A percentile compares a stretch with the other conserved stretches of the same genome.
Evolutionary conservation across 2,329 filamentous ascomycete genomes (phyloP).

Genomic region (Pestalotiopsis sp.): DNA sequence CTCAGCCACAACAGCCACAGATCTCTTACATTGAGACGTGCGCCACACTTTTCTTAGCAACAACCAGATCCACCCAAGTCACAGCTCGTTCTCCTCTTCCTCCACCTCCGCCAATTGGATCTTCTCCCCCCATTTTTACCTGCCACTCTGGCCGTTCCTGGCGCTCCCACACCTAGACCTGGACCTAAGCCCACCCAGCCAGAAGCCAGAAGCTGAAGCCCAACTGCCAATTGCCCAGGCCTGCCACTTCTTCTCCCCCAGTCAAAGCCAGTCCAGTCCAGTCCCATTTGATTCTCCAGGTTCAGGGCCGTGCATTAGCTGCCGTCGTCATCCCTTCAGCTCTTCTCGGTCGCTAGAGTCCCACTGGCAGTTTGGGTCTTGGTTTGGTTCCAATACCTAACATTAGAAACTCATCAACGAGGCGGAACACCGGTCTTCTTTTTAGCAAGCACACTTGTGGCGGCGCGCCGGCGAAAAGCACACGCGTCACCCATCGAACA

Average conservation of each 20-base stretch:
- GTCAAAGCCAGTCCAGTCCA: not conserved
- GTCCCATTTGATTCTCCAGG: not conserved
- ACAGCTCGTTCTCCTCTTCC: not conserved
- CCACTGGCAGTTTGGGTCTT: not conserved
- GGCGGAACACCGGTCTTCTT: not conserved
- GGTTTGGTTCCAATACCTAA: not conserved
- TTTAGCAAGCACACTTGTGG: not conserved
- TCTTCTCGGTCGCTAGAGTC: not conserved
- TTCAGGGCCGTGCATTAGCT: conserved; percentile 11
- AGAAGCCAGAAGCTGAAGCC: too few relatives aligned
- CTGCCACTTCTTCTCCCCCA: not conserved
- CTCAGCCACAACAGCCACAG: conserved; percentile 1
- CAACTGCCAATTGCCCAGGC: not conserved
- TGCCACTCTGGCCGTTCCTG: conserved; percentile 5
- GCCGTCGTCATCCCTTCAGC: conserved; percentile 10
- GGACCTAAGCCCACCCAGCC: too few relatives aligned
- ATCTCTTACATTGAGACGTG: not conserved
- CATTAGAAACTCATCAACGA: not conserved
- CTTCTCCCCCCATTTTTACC: not conserved
- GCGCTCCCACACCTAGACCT: not conserved
- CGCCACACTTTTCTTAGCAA: not conserved
- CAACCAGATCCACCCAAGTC: not conserved
- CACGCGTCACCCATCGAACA: not conserved
- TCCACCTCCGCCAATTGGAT: not conserved
- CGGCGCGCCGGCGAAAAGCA: not conserved